Evolutionary conservation across 2,329 filamentous ascomycete species (phyloP).

Genomic region (Dactylellina parvicollis): DNA sequence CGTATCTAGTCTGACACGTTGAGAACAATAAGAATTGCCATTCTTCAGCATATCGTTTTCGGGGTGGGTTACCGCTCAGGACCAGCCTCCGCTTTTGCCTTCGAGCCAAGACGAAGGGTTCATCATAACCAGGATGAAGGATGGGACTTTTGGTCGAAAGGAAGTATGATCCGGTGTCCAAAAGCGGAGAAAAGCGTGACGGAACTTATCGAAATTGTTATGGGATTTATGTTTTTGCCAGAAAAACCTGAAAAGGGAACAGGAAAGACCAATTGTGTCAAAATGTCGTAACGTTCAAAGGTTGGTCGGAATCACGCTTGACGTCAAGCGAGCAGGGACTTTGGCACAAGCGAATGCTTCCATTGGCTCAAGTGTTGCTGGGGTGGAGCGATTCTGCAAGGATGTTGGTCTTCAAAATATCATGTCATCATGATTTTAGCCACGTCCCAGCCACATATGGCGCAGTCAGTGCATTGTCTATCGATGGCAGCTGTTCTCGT

Average conservation of each 20-base stretch:
- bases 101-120: slow-evolving; percentile 21
- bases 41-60: slow-evolving; percentile 12
- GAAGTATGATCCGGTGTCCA: not conserved
- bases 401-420: not conserved
- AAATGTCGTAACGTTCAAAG: slow-evolving; percentile 50
- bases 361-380: slow-evolving; percentile 18
- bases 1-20: slow-evolving; percentile 22
- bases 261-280: slow-evolving; percentile 30
- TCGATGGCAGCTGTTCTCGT: slow-evolving; percentile 22
- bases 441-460: slow-evolving; percentile 36
- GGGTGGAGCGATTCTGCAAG: not conserved
- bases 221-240: slow-evolving; percentile 1
- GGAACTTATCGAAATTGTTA: slow-evolving; percentile 7
- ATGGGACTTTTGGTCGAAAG: not conserved
- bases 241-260: slow-evolving; percentile 48
- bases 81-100: slow-evolving; percentile 8
- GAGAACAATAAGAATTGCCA: slow-evolving; percentile 14
- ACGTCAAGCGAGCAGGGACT: slow-evolving; percentile 41
- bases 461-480: slow-evolving; percentile 4
- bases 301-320: slow-evolving; percentile 16
- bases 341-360: not conserved
- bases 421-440: slow-evolving; percentile 6
- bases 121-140: not conserved
- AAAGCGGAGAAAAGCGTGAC: not conserved
- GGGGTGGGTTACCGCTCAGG: not conserved